These are phyloP conservation scores for Rubia balearica DNA, from an alignment of 305 asterid species.

Conservation along the genomic window DNA sequence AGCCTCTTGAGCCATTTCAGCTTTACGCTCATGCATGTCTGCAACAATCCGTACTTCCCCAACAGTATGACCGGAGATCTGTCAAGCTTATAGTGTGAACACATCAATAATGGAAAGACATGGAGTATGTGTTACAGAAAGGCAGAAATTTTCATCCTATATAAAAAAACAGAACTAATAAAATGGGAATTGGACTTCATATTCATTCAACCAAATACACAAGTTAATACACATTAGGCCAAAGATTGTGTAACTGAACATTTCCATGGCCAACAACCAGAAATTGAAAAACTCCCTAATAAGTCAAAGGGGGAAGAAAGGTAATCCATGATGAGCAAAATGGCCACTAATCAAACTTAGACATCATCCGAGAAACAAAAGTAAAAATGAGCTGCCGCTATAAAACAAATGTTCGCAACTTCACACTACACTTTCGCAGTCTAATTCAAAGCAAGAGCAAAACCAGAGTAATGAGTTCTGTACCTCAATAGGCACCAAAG, in stretches of 20 bases:
- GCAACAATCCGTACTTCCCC: conserved; percentile 89
- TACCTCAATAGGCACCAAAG: conserved; percentile 97
- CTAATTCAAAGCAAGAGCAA: background rate
- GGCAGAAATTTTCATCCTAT: background rate
- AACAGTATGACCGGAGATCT: conserved; percentile 92
- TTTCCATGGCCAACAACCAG: background rate
- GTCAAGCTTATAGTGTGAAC: conserved; percentile 24
- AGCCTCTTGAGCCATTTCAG: conserved; percentile 86
- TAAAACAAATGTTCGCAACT: no score
- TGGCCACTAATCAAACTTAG: conserved; percentile 2
- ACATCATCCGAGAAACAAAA: background rate
- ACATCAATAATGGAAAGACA: conserved; percentile 8
- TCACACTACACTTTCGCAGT: no score
- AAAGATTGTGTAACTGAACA: background rate
- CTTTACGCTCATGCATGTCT: conserved; percentile 97
- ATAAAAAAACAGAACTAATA: background rate
- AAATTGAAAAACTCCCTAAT: background rate
- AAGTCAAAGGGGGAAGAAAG: background rate
- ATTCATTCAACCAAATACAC: background rate
- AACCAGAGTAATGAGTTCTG: conserved; percentile 2
- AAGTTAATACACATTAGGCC: background rate
- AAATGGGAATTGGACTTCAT: background rate
- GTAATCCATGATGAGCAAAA: background rate
- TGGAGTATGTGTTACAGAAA: background rate
- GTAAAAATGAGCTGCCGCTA: background rate